Base-by-base conservation (phyloP, 768 basidiomycete species). In the Termitomyces bulborhizus region DNA sequence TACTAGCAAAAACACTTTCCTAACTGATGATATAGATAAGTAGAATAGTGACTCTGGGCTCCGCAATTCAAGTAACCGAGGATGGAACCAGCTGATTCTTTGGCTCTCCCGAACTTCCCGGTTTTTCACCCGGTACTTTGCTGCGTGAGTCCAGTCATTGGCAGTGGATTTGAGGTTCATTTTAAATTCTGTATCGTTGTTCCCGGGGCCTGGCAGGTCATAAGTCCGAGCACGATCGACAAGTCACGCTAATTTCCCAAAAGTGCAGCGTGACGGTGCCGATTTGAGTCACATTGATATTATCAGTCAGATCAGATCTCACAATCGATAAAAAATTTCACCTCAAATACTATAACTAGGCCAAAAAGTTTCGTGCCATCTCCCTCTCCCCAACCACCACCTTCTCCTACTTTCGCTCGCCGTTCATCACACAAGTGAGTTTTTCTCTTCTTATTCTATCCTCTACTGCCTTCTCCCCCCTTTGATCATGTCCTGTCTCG, bases 301-400 rank as follows among this genome's bases (percentile, higher is more conserved):
- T 73, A 75, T 76, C 74, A 77, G 76, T 81, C 76, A 77, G 71
- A 81, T 81, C 77, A 78, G 69, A 79, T 73, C 71, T 68, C 57
- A 60, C 71, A 69, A 73, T 80, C 76, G 81, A 83, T 83, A 77
- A 82, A 84, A 70, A 79, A 79, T 79, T 75, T 72, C 56, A 64
- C 71, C 68, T 67, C 70, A 70, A 66, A 66, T 67, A 72, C 75
- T 83, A 81, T 82, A 83, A 83, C 76, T 78, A 79, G 78, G 68
- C 73, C 76, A 79, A 79, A 79, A 76, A 72, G 68, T 73, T 71
- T 71, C 64, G 48, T 62, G 60, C 62, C 63, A 67, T 66, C 69
- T 69, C 66, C 68, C 70, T 72, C 71, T 68, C 69, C 69, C 68
- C 72, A 75, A 76, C 76, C 76, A 77, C 73, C 77, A 77, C 69